Percentiles rank a stretch among this genome's conserved stretches.
Evolutionary conservation across 139 green algal species (phyloP).

Genomic region (Chlamydomonas schloesseri): DNA sequence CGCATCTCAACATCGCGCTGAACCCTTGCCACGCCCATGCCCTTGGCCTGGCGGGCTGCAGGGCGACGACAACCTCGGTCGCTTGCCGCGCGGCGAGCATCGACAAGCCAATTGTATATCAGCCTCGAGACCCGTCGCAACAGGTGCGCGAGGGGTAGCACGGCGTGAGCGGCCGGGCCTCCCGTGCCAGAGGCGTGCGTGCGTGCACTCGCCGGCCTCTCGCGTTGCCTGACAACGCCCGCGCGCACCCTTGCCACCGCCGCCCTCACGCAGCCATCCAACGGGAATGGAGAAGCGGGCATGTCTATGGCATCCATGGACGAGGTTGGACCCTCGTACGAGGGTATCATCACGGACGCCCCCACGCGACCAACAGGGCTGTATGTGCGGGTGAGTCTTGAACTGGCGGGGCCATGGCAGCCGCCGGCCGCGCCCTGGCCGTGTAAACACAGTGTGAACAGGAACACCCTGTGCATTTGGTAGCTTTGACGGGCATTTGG

Average conservation of each 20-base stretch:
- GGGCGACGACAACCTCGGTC: neutral
- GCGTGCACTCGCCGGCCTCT: neutral
- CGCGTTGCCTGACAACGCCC: no score
- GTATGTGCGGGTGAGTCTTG: constrained; percentile 61
- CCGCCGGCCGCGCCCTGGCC: no score
- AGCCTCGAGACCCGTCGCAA: neutral
- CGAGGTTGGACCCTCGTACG: constrained; percentile 38
- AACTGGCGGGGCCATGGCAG: no score
- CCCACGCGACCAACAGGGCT: constrained; percentile 43
- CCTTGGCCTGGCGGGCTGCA: constrained; percentile 19
- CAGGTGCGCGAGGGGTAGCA: neutral
- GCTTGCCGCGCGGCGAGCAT: constrained; percentile 25
- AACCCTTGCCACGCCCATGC: neutral
- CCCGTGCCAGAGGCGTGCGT: neutral
- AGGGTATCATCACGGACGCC: constrained; percentile 52
- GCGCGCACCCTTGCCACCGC: no score
- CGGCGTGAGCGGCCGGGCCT: no score
- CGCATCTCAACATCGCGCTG: no score
- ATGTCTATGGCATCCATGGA: constrained; percentile 1
- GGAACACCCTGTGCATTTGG: no score
- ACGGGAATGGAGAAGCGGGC: no score
- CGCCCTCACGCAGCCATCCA: no score
- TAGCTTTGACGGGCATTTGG: no score
- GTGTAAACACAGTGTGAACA: no score
- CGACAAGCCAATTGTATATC: neutral